Conservation (phyloP, 106 monocot species). For the Hemerocallis citrina region DNA sequence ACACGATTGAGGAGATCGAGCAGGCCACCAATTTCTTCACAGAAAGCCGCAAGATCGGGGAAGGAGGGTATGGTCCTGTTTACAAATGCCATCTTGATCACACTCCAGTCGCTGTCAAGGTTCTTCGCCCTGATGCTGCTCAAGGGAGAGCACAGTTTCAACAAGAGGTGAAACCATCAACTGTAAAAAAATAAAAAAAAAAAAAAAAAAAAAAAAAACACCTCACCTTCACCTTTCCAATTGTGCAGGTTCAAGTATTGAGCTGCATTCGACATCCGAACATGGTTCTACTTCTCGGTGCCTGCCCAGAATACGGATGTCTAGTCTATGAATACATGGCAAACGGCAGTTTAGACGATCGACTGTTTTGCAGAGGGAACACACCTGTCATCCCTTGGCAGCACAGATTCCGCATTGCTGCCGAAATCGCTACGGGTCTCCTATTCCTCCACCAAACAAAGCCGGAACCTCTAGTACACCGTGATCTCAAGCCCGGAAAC, state of each 20-base stretch:
- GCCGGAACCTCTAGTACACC: slow-evolving; percentile 20
- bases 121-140: slow-evolving; percentile 19
- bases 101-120: slow-evolving; percentile 15
- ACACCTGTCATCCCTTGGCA: slow-evolving; percentile 22
- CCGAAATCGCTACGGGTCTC: slow-evolving; percentile 23
- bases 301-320: slow-evolving; percentile 27
- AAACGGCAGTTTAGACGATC: slow-evolving; percentile 23
- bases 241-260: slow-evolving; percentile 10
- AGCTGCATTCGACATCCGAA: slow-evolving; percentile 25
- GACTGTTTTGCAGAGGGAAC: slow-evolving; percentile 16
- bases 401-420: slow-evolving; percentile 24
- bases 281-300: slow-evolving; percentile 27
- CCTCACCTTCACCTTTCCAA: too few relatives aligned
- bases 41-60: slow-evolving; percentile 31
- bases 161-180: too few relatives aligned
- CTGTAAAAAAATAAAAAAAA: too few relatives aligned
- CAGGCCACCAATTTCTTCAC: slow-evolving; percentile 56
- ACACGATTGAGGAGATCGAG: slow-evolving; percentile 78
- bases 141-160: slow-evolving; percentile 18
- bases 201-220: too few relatives aligned
- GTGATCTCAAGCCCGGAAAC: slow-evolving; percentile 66
- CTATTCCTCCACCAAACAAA: slow-evolving; percentile 33
- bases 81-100: slow-evolving; percentile 10
- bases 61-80: slow-evolving; percentile 15
- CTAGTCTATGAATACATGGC: slow-evolving; percentile 33